phyloP scores from a whole-genome alignment of 2,329 filamentous ascomycete species.

The Beauveria brongniartii region DNA sequence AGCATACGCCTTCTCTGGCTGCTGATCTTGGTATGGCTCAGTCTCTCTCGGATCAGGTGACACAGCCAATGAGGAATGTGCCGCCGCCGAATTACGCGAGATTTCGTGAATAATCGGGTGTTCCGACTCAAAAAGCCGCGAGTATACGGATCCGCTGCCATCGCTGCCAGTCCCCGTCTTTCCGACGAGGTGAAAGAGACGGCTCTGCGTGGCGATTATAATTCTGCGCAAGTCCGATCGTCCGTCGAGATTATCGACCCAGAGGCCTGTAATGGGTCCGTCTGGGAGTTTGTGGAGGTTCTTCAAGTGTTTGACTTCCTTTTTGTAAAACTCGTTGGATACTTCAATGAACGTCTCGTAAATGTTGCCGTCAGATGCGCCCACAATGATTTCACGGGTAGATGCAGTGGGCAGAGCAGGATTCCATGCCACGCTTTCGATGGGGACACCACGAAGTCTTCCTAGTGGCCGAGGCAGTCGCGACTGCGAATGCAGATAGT shows the following conservation, averaged over 20 bases:
- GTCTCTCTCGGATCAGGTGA: constrained; percentile 64
- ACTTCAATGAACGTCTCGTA: constrained; percentile 96
- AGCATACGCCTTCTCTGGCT: constrained; percentile 69
- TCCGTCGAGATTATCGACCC: constrained; percentile 66
- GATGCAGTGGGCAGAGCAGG: constrained; percentile 86
- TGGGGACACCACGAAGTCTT: constrained; percentile 73
- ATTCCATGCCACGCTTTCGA: constrained; percentile 92
- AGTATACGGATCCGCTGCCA: constrained; percentile 77
- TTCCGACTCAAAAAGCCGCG: constrained; percentile 80
- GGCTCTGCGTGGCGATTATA: constrained; percentile 69
- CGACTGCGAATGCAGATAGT: constrained; percentile 93
- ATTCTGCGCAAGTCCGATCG: constrained; percentile 66
- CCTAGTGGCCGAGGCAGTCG: constrained; percentile 76
- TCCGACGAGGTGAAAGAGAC: constrained; percentile 74
- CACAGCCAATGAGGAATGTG: constrained; percentile 58
- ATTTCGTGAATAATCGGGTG: constrained; percentile 70
- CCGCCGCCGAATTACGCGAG: constrained; percentile 45
- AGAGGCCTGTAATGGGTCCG: constrained; percentile 76
- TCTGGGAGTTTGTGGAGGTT: constrained; percentile 74
- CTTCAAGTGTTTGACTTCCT: constrained; percentile 89
- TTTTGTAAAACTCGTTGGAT: constrained; percentile 86
- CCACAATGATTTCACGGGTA: constrained; percentile 87
- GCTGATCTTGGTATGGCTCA: constrained; percentile 47
- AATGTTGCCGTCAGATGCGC: constrained; percentile 85
- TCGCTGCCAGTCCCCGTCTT: constrained; percentile 68